A percentile compares a stretch with the other conserved stretches of the same genome.
Evolutionary conservation across 1,284 basidiomycete species (phyloP).

Genomic region (Takashimella koratensis): DNA sequence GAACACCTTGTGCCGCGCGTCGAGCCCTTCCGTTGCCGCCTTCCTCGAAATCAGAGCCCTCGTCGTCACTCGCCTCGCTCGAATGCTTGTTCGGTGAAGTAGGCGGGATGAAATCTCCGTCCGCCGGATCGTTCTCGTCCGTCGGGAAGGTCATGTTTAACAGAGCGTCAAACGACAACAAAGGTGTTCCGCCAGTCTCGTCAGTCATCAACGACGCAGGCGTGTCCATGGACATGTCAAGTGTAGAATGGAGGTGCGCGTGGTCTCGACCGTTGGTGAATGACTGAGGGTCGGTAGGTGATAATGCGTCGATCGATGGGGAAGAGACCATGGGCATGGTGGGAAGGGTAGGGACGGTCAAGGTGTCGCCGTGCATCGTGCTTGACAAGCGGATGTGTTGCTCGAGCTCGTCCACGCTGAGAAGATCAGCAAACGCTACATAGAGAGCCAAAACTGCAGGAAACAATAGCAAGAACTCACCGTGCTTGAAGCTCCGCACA

Average conservation of each 20-base stretch:
- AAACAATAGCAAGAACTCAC: neutral
- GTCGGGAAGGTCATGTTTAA: slow-evolving; percentile 9
- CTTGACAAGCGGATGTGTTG: neutral
- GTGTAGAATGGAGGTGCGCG: neutral
- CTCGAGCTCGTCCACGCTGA: neutral
- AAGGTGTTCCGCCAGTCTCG: slow-evolving; percentile 12
- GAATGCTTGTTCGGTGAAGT: slow-evolving; percentile 9
- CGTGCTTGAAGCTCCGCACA: slow-evolving; percentile 4
- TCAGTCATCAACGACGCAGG: neutral
- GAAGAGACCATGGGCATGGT: neutral
- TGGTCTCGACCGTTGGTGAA: neutral
- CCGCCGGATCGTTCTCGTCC: slow-evolving; percentile 12
- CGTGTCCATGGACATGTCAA: neutral
- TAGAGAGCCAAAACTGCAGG: neutral
- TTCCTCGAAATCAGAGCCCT: slow-evolving; percentile 6
- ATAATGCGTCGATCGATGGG: neutral
- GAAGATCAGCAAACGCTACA: neutral
- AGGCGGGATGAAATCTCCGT: slow-evolving; percentile 19
- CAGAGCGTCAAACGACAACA: slow-evolving; percentile 12
- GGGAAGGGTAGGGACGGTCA: neutral
- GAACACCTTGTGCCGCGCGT: neutral
- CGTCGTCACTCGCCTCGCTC: slow-evolving; percentile 10
- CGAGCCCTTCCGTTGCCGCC: neutral
- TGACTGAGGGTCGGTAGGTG: neutral
- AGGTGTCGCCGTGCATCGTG: neutral